These are phyloP conservation scores for Paralagenidium karlingii DNA, from an alignment of 352 stramenopile genomes.

Conservation along the genomic window DNA sequence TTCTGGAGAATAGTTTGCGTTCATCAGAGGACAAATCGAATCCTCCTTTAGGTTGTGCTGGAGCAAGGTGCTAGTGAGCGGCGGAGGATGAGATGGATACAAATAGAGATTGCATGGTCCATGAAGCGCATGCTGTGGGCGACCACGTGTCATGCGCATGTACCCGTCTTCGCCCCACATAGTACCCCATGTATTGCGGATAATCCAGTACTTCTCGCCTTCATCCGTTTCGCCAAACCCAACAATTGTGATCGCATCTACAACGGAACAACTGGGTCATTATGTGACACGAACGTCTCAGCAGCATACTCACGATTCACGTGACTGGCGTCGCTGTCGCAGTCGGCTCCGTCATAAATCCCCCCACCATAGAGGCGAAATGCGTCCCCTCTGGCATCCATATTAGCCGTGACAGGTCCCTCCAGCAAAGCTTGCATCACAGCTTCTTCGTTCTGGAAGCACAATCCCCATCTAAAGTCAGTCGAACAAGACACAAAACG, in stretches of 20 bases:
- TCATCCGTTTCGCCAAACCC: constrained; percentile 64
- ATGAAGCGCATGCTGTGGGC: constrained; percentile 6
- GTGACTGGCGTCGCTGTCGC: constrained; percentile 49
- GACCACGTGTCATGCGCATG: constrained; percentile 57
- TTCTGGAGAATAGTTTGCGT: too few species aligned
- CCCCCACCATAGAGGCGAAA: constrained; percentile 77
- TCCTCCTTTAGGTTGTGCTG: too few species aligned
- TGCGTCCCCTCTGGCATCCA: constrained; percentile 55
- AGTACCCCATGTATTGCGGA: constrained; percentile 84
- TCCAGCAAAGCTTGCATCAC: constrained; percentile 44
- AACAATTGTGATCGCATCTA: constrained; percentile 79
- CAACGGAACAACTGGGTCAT: too few species aligned
- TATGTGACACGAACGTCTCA: not conserved
- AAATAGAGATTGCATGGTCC: constrained; percentile 68
- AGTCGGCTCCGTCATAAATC: constrained; percentile 78
- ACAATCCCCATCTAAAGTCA: constrained; percentile 9
- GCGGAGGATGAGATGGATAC: constrained; percentile 65
- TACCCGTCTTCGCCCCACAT: constrained; percentile 82
- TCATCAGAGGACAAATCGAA: too few species aligned
- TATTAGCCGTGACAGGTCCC: constrained; percentile 64
- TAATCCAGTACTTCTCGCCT: constrained; percentile 77
- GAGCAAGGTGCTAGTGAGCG: too few species aligned
- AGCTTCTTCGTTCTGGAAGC: constrained; percentile 33
- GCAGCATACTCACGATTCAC: too few species aligned
- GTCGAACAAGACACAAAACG: too few species aligned